Evolutionary conservation across 1,284 basidiomycete species (phyloP), one percentile per base, ranked within the genome.

Genomic region (Gymnopus androsaceus): DNA sequence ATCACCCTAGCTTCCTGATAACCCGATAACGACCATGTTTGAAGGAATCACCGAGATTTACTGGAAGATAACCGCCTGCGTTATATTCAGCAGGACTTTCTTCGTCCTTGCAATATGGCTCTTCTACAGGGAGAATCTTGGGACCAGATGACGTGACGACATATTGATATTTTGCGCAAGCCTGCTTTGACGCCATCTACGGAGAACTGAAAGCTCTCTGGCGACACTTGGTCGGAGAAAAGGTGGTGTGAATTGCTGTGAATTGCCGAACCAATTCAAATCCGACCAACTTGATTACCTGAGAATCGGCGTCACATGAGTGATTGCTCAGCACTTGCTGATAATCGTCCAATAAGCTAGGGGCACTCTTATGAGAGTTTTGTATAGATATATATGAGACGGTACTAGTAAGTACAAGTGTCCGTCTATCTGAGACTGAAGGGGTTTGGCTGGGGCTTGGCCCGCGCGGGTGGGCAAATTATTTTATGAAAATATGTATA

Each of bases 11-110:
- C 72, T 95, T 95, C 60, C 93, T 78, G 37, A 93, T 76, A 55
- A 94, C 85, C 46, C 82, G 75, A 69, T 95, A 95, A 50, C 91
- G 81, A 55, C 82, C 85, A 62, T 88, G 78, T 66, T 88, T 88
- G 76, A 94, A 94, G n/a, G 78, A 71, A 70, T 94, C 90, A 64
- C 80, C 81, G 56, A 95, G 80, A 68, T 85, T 86, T 53, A 91
- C 80, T 31, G 82, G 83, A 49, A 93, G 83, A 79, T 94, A 94
- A 40, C 91, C 91, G 40, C 92, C 92, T 42, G 81, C 69, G 64
- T 89, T 88, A 75, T 90, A 90, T 61, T 90, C 88, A 55, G 82
- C 87, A n/a, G 88, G 83, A 59, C 83, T 83, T 70, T 91, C 88
- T 69, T 90, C 88, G 71, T 88, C 87, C 74, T 87, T 88, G 66